These are phyloP conservation scores for Saturnispora quitensis DNA, from an alignment of 805 yeast species.

Conservation along the genomic window DNA sequence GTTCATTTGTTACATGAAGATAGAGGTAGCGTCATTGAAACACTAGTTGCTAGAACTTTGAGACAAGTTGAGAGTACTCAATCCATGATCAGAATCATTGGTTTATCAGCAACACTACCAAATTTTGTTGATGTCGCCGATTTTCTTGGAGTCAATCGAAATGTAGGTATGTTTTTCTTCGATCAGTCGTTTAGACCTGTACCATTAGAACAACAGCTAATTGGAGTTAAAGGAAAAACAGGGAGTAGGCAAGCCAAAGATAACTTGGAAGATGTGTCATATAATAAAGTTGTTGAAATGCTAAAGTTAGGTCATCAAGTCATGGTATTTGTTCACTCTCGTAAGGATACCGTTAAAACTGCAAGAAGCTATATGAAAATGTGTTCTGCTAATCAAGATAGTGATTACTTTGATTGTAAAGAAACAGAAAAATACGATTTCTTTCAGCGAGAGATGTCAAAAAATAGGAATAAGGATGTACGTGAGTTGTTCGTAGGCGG, in stretches of 20 bases:
- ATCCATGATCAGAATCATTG: conserved; percentile 87
- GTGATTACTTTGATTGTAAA: conserved; percentile 48
- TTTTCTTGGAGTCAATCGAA: conserved; percentile 82
- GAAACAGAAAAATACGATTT: conserved; percentile 33
- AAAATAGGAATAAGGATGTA: conserved; percentile 68
- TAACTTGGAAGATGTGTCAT: conserved; percentile 65
- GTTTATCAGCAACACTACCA: conserved; percentile 89
- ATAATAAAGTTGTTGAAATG: conserved; percentile 64
- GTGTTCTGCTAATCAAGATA: conserved; percentile 56
- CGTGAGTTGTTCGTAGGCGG: conserved; percentile 74
- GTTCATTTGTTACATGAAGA: conserved; percentile 96
- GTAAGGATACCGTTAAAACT: conserved; percentile 85
- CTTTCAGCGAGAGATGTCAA: conserved; percentile 55
- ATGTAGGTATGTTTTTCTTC: conserved; percentile 88
- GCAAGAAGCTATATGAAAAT: conserved; percentile 61
- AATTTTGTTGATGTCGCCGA: conserved; percentile 91
- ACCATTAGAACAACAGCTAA: conserved; percentile 77
- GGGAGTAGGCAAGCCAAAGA: conserved; percentile 66
- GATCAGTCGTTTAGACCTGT: conserved; percentile 91
- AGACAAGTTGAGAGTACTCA: conserved; percentile 94
- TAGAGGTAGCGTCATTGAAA: conserved; percentile 95
- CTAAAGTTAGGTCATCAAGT: conserved; percentile 71
- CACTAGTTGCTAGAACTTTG: conserved; percentile 86
- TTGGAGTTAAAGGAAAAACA: conserved; percentile 82
- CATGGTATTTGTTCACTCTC: conserved; percentile 93